Conservation (phyloP, 129 eudicot species). For the Lonicera japonica region DNA sequence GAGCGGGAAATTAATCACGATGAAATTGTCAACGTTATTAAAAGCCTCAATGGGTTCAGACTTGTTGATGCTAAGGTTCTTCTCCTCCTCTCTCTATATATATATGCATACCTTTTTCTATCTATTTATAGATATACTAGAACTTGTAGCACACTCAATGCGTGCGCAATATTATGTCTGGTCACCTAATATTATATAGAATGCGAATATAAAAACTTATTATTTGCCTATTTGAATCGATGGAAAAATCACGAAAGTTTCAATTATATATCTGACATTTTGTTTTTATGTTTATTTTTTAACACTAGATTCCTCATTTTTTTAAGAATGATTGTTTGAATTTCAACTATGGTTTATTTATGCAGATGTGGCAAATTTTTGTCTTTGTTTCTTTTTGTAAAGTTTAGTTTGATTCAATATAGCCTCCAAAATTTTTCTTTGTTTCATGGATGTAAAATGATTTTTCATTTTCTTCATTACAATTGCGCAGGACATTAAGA, state of each 20-base stretch:
- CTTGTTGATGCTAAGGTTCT: slow-evolving; percentile 69
- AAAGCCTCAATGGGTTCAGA: slow-evolving; percentile 60
- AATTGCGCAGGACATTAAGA: slow-evolving; percentile 77
- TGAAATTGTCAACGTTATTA: slow-evolving; percentile 68
- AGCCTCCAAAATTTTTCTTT: too few relatives aligned
- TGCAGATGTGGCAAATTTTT: too few relatives aligned
- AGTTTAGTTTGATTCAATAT: too few relatives aligned
- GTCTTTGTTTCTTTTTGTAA: too few relatives aligned
- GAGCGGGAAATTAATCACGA: slow-evolving; percentile 63
- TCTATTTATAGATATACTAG: neutral
- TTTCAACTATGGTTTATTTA: too few relatives aligned
- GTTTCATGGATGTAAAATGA: neutral
- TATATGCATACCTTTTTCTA: neutral
- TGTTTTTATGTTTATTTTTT: too few relatives aligned
- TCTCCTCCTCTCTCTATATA: neutral
- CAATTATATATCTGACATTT: too few relatives aligned
- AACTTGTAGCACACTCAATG: neutral
- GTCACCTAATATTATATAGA: neutral
- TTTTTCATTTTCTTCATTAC: neutral
- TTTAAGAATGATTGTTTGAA: too few relatives aligned
- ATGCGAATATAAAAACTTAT: neutral
- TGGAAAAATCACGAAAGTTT: too few relatives aligned
- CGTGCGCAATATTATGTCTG: too few relatives aligned
- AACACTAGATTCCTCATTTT: too few relatives aligned
- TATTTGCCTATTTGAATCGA: too few relatives aligned